These are phyloP conservation scores for Apiospora phragmitis DNA, from an alignment of 2,329 filamentous ascomycete genomes.

Conservation along the genomic window DNA sequence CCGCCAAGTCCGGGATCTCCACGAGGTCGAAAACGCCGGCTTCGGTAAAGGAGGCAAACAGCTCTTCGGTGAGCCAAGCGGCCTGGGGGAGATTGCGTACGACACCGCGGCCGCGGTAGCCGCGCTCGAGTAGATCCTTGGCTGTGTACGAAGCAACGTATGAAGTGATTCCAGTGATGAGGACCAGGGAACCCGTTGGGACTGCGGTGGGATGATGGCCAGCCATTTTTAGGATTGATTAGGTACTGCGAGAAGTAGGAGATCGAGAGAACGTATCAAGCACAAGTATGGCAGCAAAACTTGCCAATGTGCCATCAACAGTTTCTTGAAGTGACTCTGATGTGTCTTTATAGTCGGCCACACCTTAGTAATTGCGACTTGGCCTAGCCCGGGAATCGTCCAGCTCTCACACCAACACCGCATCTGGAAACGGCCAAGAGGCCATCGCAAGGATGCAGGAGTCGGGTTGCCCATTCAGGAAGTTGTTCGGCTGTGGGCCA, in stretches of 20 bases:
- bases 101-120: background rate
- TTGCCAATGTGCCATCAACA: too few relatives aligned
- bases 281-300: too few relatives aligned
- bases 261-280: background rate
- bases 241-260: background rate
- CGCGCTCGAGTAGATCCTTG: background rate
- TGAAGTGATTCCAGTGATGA: background rate
- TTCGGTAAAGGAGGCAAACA: constrained; percentile 30
- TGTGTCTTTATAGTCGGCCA: too few relatives aligned
- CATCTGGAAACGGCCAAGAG: background rate
- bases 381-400: too few relatives aligned
- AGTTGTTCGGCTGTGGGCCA: background rate
- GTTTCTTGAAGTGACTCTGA: too few relatives aligned
- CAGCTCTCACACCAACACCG: too few relatives aligned
- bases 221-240: background rate
- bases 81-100: constrained; percentile 24
- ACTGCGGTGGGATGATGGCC: background rate
- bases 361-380: too few relatives aligned
- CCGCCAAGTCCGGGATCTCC: constrained; percentile 38
- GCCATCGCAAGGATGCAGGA: background rate
- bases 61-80: constrained; percentile 35
- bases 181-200: background rate
- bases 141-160: background rate
- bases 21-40: constrained; percentile 37
- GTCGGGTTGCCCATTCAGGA: background rate